A percentile compares a stretch with the other conserved stretches of the same genome.
phyloP scores from a whole-genome alignment of 352 stramenopile species.

The Phytopythium montanum region DNA sequence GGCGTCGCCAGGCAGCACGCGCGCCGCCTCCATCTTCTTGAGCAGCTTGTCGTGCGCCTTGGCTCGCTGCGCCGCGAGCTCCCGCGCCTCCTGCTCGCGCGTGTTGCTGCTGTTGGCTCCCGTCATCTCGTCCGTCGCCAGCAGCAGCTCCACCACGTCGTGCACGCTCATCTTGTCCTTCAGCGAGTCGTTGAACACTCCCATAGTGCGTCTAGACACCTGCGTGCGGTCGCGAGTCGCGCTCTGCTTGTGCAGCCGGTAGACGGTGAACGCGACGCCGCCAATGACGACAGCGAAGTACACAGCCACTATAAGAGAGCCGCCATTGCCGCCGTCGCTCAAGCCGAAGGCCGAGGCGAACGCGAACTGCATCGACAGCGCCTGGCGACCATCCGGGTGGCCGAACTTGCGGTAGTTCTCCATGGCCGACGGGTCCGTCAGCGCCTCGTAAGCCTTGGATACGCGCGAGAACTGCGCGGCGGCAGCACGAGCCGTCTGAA shows the following conservation, averaged over 20 bases:
- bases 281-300: constrained; percentile 71
- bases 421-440: constrained; percentile 67
- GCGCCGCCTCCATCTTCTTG: constrained; percentile 79
- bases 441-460: constrained; percentile 84
- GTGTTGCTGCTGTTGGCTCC: constrained; percentile 30
- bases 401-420: constrained; percentile 80
- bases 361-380: constrained; percentile 69
- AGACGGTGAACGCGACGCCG: constrained; percentile 55
- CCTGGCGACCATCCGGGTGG: constrained; percentile 74
- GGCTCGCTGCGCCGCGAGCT: constrained; percentile 38
- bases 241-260: constrained; percentile 53
- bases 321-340: constrained; percentile 23
- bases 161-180: constrained; percentile 77
- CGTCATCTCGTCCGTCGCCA: constrained; percentile 76
- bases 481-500: constrained; percentile 34
- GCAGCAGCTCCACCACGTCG: constrained; percentile 72
- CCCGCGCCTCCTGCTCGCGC: constrained; percentile 22
- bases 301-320: constrained; percentile 58
- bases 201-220: constrained; percentile 41
- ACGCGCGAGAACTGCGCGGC: constrained; percentile 57
- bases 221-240: constrained; percentile 59
- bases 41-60: constrained; percentile 77
- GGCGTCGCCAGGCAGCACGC: constrained; percentile 51
- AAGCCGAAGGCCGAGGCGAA: constrained; percentile 56
- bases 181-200: constrained; percentile 45